Conservation (phyloP, 805 yeast genomes). For the Wickerhamiella cacticola region DNA sequence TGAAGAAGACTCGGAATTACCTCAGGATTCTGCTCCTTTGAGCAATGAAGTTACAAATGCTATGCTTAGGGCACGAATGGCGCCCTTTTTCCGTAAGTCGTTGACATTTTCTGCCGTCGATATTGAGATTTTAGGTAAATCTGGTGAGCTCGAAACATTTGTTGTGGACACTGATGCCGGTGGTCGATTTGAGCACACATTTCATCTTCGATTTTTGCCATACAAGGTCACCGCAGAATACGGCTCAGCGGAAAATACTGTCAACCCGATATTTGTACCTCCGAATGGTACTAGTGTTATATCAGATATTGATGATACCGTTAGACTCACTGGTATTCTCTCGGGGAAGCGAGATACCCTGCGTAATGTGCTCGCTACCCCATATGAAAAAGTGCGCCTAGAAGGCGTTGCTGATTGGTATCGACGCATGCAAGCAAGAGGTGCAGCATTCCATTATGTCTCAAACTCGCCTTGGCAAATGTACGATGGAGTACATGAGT, state of each 20-base stretch:
- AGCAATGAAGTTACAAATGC: no score
- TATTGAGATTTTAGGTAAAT: constrained; percentile 13
- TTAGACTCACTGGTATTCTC: constrained; percentile 78
- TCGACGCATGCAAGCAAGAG: constrained; percentile 35
- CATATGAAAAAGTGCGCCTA: constrained; percentile 53
- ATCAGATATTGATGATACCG: constrained; percentile 90
- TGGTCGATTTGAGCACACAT: constrained; percentile 20
- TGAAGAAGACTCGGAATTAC: neutral
- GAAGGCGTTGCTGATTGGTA: constrained; percentile 70
- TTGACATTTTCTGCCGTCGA: neutral
- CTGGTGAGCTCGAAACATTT: constrained; percentile 15
- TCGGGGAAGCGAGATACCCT: constrained; percentile 78
- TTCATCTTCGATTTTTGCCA: constrained; percentile 19
- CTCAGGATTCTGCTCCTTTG: neutral
- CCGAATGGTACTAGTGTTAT: constrained; percentile 55
- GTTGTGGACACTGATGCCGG: constrained; percentile 21
- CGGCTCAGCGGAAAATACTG: constrained; percentile 9
- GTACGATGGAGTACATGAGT: constrained; percentile 47
- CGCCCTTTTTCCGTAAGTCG: constrained; percentile 10
- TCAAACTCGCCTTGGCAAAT: constrained; percentile 94
- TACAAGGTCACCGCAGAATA: constrained; percentile 10
- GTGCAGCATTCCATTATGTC: constrained; percentile 75
- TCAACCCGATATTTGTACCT: constrained; percentile 17
- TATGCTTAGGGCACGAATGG: constrained; percentile 5
- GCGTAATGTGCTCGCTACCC: constrained; percentile 60